phyloP scores from a whole-genome alignment of 75 land plant species.

The Ceratopteris richardii region DNA sequence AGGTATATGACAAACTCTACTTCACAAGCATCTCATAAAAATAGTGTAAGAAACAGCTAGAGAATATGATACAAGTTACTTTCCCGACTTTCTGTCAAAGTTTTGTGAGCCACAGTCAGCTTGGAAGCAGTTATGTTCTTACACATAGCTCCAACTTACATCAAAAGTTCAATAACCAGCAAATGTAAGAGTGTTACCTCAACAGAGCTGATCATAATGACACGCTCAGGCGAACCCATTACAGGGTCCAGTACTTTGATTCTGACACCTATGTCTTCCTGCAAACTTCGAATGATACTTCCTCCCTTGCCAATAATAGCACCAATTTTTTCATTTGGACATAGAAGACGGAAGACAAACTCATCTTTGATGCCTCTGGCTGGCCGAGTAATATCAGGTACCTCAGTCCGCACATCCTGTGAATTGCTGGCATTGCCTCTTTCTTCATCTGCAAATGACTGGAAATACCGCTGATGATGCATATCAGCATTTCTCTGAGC shows the following conservation, averaged over 20 bases:
- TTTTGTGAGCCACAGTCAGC: too few species aligned
- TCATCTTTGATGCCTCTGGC: conserved; percentile 29
- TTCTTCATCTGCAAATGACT: background rate
- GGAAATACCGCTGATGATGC: background rate
- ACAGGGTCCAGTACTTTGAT: conserved; percentile 7
- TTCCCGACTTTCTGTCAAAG: too few species aligned
- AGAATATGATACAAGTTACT: too few species aligned
- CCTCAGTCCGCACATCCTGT: background rate
- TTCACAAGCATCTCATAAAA: too few species aligned
- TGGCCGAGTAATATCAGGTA: background rate
- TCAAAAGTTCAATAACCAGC: too few species aligned
- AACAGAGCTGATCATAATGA: background rate
- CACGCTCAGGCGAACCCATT: background rate
- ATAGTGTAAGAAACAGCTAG: too few species aligned
- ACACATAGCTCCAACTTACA: too few species aligned
- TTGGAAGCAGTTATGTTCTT: too few species aligned
- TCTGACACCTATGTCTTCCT: conserved; percentile 3
- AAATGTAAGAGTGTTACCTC: background rate
- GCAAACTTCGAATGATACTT: conserved; percentile 16
- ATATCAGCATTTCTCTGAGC: background rate
- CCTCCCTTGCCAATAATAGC: conserved; percentile 43
- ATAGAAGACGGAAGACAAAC: conserved; percentile 62
- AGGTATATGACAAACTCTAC: too few species aligned
- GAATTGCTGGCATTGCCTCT: background rate
- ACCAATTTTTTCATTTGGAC: conserved; percentile 64